Evolutionary conservation across 2,329 filamentous ascomycete genomes (phyloP).

Genomic region (Exophiala bonariae): DNA sequence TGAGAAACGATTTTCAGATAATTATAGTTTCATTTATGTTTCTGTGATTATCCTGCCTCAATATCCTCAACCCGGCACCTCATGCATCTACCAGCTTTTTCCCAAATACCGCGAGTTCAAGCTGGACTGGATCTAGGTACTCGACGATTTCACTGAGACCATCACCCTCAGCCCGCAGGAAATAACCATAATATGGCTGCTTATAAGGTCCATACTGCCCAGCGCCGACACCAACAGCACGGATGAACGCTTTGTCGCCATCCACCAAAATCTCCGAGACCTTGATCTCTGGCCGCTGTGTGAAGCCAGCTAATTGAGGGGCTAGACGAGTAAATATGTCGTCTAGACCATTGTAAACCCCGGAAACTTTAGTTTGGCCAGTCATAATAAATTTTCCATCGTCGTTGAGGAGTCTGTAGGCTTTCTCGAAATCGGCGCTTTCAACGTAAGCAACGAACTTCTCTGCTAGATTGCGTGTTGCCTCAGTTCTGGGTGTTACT

Average conservation of each 20-base stretch:
- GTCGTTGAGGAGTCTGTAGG: conserved; percentile 3
- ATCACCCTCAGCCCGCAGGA: not conserved
- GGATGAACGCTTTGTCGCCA: not conserved
- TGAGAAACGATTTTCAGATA: no score
- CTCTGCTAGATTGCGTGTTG: not conserved
- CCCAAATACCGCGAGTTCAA: not conserved
- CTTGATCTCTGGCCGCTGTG: not conserved
- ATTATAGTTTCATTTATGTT: no score
- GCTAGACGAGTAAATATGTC: not conserved
- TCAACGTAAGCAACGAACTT: conserved; percentile 1
- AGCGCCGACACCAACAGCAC: not conserved
- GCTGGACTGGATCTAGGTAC: not conserved
- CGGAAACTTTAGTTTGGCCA: not conserved
- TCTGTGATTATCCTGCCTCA: no score
- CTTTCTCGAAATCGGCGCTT: conserved; percentile 3
- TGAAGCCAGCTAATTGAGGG: not conserved
- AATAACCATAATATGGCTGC: conserved; percentile 1
- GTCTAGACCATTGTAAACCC: not conserved
- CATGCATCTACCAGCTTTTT: no score
- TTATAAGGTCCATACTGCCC: not conserved
- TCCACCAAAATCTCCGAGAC: not conserved
- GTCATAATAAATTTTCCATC: conserved; percentile 4
- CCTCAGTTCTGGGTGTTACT: not conserved
- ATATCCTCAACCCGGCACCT: no score
- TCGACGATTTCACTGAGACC: not conserved